Evolutionary conservation across 345 rosid species (phyloP).

Genomic region (Geranium brycei): DNA sequence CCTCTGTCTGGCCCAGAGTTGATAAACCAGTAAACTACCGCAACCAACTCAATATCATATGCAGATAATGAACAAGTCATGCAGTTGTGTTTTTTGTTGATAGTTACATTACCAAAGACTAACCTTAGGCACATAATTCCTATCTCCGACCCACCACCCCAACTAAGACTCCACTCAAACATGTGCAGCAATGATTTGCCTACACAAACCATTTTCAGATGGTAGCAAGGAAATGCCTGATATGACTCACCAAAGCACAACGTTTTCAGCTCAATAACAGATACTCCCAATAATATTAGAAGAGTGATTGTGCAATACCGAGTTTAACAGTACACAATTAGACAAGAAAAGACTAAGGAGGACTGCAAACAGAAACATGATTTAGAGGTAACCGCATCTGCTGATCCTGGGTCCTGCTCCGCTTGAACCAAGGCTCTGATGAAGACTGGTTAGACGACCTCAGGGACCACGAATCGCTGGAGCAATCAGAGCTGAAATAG

Average conservation of each 20-base stretch:
- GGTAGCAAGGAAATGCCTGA: constrained; percentile 6
- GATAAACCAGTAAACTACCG: background rate
- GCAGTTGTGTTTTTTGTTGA: background rate
- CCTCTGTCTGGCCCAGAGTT: background rate
- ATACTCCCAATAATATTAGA: constrained; percentile 5
- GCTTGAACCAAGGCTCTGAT: constrained; percentile 35
- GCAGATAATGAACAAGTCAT: background rate
- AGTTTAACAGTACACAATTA: constrained; percentile 14
- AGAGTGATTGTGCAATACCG: constrained; percentile 13
- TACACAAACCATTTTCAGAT: background rate
- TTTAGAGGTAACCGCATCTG: constrained; percentile 54
- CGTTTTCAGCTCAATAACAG: constrained; percentile 12
- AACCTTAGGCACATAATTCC: background rate
- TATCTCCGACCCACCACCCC: background rate
- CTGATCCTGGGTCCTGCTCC: constrained; percentile 53
- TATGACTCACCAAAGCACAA: too few species aligned
- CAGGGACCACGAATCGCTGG: constrained; percentile 47
- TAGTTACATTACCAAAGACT: background rate
- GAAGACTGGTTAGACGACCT: constrained; percentile 34
- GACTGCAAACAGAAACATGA: constrained; percentile 55
- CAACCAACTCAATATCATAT: background rate
- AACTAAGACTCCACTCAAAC: background rate
- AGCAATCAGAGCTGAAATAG: constrained; percentile 53
- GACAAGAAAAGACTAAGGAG: constrained; percentile 30
- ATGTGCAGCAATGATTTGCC: constrained; percentile 9